A percentile compares a stretch with the other conserved stretches of the same genome.
Conservation (phyloP, 129 eudicot genomes). For the Scalesia atractyloides region DNA sequence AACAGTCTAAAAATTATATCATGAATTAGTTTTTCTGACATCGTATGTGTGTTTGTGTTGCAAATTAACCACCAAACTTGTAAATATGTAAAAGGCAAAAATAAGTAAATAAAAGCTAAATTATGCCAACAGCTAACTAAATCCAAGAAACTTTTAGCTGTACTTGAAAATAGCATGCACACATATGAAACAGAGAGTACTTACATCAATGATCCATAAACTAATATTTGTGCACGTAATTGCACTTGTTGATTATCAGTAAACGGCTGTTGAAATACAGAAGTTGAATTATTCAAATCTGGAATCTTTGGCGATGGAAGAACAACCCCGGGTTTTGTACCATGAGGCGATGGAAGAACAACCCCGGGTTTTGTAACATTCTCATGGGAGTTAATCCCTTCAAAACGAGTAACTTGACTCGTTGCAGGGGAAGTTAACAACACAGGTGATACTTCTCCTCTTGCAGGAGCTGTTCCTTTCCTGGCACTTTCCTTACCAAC, state of each 20-base stretch:
- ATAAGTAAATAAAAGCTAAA: not conserved
- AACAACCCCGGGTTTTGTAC: constrained; percentile 40
- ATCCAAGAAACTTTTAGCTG: not conserved
- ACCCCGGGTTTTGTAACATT: constrained; percentile 40
- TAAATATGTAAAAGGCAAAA: not conserved
- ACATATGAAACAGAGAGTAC: constrained; percentile 36
- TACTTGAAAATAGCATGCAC: constrained; percentile 1
- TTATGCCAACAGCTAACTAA: not conserved
- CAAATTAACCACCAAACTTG: constrained; percentile 9
- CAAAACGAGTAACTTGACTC: constrained; percentile 40
- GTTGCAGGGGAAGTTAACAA: constrained; percentile 32
- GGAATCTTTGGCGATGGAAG: constrained; percentile 54
- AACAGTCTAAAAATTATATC: not conserved
- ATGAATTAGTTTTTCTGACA: not conserved
- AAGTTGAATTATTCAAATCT: constrained; percentile 68
- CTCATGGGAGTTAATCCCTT: constrained; percentile 30
- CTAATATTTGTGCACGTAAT: constrained; percentile 92
- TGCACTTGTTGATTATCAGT: constrained; percentile 94
- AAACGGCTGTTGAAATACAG: constrained; percentile 68
- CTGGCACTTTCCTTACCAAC: constrained; percentile 50
- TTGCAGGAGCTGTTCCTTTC: constrained; percentile 45
- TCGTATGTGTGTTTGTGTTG: not conserved
- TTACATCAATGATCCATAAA: constrained; percentile 91
- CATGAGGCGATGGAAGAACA: constrained; percentile 41
- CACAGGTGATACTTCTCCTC: constrained; percentile 35